Evolutionary conservation across 1,284 basidiomycete genomes (phyloP).

Genomic region (Rhodotorula glutinis): DNA sequence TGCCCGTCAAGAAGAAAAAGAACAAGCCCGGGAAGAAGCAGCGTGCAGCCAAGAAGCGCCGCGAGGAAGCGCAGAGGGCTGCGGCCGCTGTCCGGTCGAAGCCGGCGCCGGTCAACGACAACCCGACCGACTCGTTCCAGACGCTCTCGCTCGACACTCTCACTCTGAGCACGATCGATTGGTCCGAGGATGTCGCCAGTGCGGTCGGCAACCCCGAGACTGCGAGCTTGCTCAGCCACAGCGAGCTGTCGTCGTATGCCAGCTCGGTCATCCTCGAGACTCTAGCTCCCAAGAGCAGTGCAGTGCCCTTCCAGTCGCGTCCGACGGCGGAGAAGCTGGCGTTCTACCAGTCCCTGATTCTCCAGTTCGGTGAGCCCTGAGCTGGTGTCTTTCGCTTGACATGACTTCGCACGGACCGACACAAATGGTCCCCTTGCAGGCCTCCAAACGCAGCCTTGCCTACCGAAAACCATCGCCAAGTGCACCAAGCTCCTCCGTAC

Average conservation of each 20-base stretch:
- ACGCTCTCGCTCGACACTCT: neutral
- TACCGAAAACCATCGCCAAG: neutral
- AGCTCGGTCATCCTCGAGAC: neutral
- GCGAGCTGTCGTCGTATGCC: neutral
- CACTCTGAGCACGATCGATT: neutral
- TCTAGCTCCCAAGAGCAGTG: neutral
- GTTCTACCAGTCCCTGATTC: slow-evolving; percentile 7
- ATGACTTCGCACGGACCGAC: neutral
- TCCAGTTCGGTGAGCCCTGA: slow-evolving; percentile 7
- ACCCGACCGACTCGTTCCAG: neutral
- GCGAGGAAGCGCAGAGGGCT: too few relatives aligned
- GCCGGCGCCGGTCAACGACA: neutral
- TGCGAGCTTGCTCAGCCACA: neutral
- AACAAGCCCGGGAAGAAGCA: too few relatives aligned
- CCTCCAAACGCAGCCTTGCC: neutral
- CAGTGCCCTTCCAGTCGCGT: neutral
- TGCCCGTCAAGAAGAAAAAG: too few relatives aligned
- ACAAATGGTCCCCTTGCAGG: neutral
- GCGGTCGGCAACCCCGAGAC: neutral
- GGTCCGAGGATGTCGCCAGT: neutral
- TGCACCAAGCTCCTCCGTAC: slow-evolving; percentile 1
- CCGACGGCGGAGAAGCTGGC: neutral
- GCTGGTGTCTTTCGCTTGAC: too few relatives aligned
- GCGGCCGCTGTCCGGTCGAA: neutral
- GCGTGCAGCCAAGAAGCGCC: too few relatives aligned